Evolutionary conservation across 179 eudicot genomes (phyloP), one percentile per base, ranked within the genome.

Genomic region (Nepenthes alata): DNA sequence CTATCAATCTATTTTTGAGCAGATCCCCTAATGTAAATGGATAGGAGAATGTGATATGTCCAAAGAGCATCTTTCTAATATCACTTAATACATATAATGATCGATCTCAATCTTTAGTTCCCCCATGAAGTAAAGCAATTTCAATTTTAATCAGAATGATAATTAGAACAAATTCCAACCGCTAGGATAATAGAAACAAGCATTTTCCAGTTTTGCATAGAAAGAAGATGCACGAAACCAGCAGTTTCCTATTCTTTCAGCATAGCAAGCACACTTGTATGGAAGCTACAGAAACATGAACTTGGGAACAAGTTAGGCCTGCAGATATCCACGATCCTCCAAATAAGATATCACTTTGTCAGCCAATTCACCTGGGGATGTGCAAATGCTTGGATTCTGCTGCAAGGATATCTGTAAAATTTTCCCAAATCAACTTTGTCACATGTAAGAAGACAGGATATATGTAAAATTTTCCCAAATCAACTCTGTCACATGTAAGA

Each of bases 301-400:
- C 53, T 50, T 50, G 12, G 11, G 11, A 25, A 7, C 58, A 34
- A 12, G 6, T 55, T 37, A 64, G 35, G 61, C 45, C 8, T 44
- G 60, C 11, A 64, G 61, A 13, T 64, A 64, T 5, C 68, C 68
- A 36, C 56, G 60, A 6, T 64, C 60, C 4, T 64, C 55, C 68
- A 64, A 36, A 56, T 55, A 64, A 7, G 68, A 64, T 16, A 39
- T 54, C 60, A 64, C 68, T 8, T 13, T 56, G 55, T 64, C 53
- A 10, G 61, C 68, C 68, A 64, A 55, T 64, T 64, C 60, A 34
- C 38, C 3, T 4, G 68, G 61, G 41, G 68, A 47, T 35, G 41
- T 44, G 35, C 61, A 55, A 1, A 25, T 61, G 25, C 54, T 61
- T 5, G 68, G 60, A 37, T 41, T 44, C 9, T 64, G 61, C 11